Evolutionary conservation across 2,329 filamentous ascomycete species (phyloP).

Genomic region (Colletotrichum sp.): DNA sequence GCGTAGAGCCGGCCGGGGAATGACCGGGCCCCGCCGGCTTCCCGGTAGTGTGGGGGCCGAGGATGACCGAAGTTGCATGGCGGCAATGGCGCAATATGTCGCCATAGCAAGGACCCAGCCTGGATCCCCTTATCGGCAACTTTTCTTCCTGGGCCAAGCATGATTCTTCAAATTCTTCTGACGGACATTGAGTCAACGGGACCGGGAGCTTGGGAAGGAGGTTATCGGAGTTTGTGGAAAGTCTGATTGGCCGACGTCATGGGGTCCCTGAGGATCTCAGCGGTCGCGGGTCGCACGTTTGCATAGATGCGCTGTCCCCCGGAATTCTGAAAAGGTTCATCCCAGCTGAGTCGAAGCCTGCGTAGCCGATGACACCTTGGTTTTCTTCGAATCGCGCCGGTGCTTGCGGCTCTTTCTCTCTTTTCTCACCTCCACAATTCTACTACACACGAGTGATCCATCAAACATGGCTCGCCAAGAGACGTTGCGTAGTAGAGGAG

Average conservation of each 20-base stretch:
- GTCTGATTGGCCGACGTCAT: neutral
- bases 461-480: neutral
- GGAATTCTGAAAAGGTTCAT: neutral
- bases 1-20: neutral
- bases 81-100: conserved; percentile 17
- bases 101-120: conserved; percentile 4
- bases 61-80: conserved; percentile 3
- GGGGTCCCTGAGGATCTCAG: neutral
- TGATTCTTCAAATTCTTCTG: neutral
- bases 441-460: neutral
- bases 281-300: neutral
- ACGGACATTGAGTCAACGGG: neutral
- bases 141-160: neutral
- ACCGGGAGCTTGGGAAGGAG: neutral
- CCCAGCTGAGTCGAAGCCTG: neutral
- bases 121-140: conserved; percentile 2
- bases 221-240: neutral
- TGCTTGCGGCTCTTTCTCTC: neutral
- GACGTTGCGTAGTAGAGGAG: neutral
- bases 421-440: neutral
- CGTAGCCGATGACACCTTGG: conserved; percentile 6
- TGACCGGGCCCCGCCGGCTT: neutral
- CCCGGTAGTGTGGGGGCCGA: conserved; percentile 3
- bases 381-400: neutral
- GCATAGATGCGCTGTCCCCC: neutral